A percentile compares a stretch with the other conserved stretches of the same genome.
Conservation (phyloP, 169 alveolate species). For the Eimeria praecox region DNA sequence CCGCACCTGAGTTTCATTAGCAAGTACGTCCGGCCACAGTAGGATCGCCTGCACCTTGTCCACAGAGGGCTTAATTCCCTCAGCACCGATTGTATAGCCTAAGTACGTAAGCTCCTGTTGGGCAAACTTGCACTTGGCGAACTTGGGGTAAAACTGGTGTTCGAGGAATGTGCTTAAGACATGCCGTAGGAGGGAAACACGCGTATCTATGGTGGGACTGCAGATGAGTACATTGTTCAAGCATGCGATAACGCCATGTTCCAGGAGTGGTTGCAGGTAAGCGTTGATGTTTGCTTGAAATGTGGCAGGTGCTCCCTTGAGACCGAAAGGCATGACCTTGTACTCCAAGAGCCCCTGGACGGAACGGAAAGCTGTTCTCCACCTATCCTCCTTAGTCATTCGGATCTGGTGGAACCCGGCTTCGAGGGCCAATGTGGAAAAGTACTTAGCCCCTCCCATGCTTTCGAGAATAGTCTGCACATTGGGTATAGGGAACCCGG, state of each 20-base stretch:
- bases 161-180: neutral
- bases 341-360: neutral
- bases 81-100: neutral
- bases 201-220: neutral
- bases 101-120: neutral
- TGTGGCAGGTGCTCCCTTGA: neutral
- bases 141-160: neutral
- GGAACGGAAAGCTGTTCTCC: neutral
- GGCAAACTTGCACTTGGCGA: neutral
- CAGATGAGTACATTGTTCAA: neutral
- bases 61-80: neutral
- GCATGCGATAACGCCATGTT: neutral
- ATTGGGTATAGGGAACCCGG: neutral
- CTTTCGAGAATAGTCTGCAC: neutral
- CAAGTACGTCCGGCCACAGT: neutral
- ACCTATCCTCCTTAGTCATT: neutral
- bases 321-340: neutral
- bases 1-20: neutral
- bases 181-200: neutral
- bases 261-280: neutral
- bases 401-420: neutral
- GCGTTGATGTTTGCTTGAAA: constrained; percentile 2
- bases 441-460: neutral
- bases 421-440: neutral
- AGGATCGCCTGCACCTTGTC: neutral